phyloP scores from a whole-genome alignment of 768 basidiomycete species.

The Auricularia sp. region DNA sequence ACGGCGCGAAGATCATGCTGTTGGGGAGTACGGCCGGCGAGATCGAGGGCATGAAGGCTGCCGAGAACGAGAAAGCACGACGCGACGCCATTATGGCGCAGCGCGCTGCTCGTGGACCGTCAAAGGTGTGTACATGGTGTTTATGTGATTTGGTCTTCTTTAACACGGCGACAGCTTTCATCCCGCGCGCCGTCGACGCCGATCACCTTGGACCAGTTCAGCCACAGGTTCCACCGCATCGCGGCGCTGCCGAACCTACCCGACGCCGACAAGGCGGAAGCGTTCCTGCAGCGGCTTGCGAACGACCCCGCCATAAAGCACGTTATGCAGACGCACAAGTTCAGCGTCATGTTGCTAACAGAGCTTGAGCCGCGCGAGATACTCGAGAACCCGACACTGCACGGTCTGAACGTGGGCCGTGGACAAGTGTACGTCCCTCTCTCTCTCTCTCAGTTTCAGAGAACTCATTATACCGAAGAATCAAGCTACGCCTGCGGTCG shows the following conservation, averaged over 20 bases:
- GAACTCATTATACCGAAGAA: constrained; percentile 25
- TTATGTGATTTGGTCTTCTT: background rate
- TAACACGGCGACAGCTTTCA: constrained; percentile 20
- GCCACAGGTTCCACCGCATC: constrained; percentile 55
- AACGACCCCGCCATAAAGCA: constrained; percentile 63
- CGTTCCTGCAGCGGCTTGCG: constrained; percentile 47
- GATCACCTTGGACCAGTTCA: constrained; percentile 20
- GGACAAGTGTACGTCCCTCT: constrained; percentile 24
- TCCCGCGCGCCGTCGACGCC: constrained; percentile 35
- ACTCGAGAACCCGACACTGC: constrained; percentile 40
- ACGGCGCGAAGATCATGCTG: constrained; percentile 60
- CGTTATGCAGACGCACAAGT: constrained; percentile 60
- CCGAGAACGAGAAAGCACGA: constrained; percentile 48
- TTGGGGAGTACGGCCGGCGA: constrained; percentile 56
- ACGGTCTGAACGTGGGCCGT: constrained; percentile 57
- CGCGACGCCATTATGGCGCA: constrained; percentile 51
- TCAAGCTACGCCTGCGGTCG: constrained; percentile 62
- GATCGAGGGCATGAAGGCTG: constrained; percentile 41
- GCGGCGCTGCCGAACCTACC: constrained; percentile 57
- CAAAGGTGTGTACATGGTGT: constrained; percentile 37
- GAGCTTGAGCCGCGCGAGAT: constrained; percentile 68
- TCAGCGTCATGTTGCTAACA: constrained; percentile 59
- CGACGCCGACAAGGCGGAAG: constrained; percentile 44
- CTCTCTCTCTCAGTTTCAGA: background rate
- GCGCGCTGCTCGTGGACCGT: constrained; percentile 44